Evolutionary conservation across 2,329 filamentous ascomycete genomes (phyloP).

Genomic region (Trichoderma cornu-damae): DNA sequence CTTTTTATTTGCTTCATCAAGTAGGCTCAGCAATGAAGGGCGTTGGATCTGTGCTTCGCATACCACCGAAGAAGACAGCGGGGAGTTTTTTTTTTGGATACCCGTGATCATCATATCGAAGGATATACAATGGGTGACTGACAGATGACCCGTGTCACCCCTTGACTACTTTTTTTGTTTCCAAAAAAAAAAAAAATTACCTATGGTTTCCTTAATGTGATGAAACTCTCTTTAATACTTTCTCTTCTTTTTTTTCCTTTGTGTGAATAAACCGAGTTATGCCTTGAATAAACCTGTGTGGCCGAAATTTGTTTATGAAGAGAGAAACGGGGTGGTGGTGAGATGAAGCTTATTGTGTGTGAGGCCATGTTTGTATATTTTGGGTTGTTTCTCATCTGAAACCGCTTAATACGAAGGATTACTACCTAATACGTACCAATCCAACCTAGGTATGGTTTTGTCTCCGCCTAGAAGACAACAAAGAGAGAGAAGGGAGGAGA

Average conservation of each 20-base stretch:
- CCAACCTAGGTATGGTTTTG: background rate
- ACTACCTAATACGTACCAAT: no score
- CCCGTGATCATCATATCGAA: constrained; percentile 12
- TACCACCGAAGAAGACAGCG: constrained; percentile 2
- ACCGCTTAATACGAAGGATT: background rate
- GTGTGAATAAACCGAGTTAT: constrained; percentile 10
- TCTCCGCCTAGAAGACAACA: background rate
- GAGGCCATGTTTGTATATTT: background rate
- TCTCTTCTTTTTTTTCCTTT: background rate
- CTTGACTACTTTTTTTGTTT: constrained; percentile 9
- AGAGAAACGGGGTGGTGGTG: background rate
- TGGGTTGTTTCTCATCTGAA: constrained; percentile 2
- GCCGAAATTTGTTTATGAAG: background rate
- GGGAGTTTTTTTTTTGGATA: constrained; percentile 20
- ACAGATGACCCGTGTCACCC: constrained; percentile 14
- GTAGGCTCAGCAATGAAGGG: constrained; percentile 18
- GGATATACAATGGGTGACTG: constrained; percentile 14
- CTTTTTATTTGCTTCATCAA: constrained; percentile 2
- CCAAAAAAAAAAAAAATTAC: background rate
- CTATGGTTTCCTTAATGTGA: constrained; percentile 5
- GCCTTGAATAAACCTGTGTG: background rate
- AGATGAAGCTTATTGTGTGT: constrained; percentile 5
- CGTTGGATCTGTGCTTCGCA: constrained; percentile 11
- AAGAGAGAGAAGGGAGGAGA: background rate
- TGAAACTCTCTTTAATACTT: background rate